Conservation (phyloP, 2,329 filamentous ascomycete species). For the Beauveria australis region DNA sequence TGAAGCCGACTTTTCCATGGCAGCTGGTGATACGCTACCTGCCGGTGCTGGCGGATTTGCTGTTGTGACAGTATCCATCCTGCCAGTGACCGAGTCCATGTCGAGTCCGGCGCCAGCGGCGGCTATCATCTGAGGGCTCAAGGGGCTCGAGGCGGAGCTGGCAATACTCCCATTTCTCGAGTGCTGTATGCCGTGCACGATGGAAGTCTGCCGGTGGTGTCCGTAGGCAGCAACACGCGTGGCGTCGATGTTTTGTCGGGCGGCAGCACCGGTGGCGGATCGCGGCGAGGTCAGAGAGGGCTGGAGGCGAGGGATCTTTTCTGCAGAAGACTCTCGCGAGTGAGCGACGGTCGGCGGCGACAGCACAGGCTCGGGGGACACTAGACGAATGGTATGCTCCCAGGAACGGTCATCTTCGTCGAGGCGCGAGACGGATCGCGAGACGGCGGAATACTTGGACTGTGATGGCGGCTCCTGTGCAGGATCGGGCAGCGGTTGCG, state of each 20-base stretch:
- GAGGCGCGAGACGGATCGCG: slow-evolving; percentile 8
- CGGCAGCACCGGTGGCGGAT: not conserved
- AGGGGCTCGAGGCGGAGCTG: slow-evolving; percentile 71
- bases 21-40: not conserved
- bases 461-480: not conserved
- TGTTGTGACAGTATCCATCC: slow-evolving; percentile 41
- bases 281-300: slow-evolving; percentile 8
- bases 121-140: slow-evolving; percentile 80
- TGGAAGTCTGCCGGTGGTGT: slow-evolving; percentile 93
- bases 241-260: slow-evolving; percentile 30
- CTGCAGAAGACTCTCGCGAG: slow-evolving; percentile 10
- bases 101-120: slow-evolving; percentile 52
- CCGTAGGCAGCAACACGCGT: slow-evolving; percentile 54
- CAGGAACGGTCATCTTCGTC: slow-evolving; percentile 9
- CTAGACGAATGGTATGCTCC: slow-evolving; percentile 11
- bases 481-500: slow-evolving; percentile 6
- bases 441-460: slow-evolving; percentile 1
- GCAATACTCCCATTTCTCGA: slow-evolving; percentile 79
- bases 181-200: slow-evolving; percentile 95
- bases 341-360: slow-evolving; percentile 1
- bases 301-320: slow-evolving; percentile 5
- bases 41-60: slow-evolving; percentile 29
- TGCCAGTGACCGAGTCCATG: slow-evolving; percentile 35
- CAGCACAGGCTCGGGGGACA: slow-evolving; percentile 6
- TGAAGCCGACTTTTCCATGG: slow-evolving; percentile 39